A percentile compares a stretch with the other conserved stretches of the same genome.
Conservation (phyloP, 768 basidiomycete species). For the Leucocoprinus leucothites region DNA sequence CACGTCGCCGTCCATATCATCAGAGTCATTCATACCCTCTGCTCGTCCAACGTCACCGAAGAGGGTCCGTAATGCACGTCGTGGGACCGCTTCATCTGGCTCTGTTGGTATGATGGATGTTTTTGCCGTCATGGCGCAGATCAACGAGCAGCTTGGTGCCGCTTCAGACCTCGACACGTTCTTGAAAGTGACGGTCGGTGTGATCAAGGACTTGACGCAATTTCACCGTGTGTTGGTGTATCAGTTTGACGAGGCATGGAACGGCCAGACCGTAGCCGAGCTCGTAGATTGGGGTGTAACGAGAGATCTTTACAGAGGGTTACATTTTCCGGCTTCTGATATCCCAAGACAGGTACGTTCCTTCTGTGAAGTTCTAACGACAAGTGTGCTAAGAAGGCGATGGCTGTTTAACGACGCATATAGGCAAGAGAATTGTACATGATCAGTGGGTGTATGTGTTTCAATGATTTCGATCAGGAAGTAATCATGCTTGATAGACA, state of each 20-base stretch:
- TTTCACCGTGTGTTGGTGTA: slow-evolving; percentile 82
- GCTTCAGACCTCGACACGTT: slow-evolving; percentile 66
- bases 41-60: slow-evolving; percentile 5
- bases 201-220: slow-evolving; percentile 73
- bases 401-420: not conserved
- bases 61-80: slow-evolving; percentile 9
- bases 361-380: not conserved
- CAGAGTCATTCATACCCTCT: not conserved
- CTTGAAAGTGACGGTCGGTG: slow-evolving; percentile 68
- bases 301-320: slow-evolving; percentile 66
- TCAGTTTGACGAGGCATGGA: slow-evolving; percentile 80
- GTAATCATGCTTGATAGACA: slow-evolving; percentile 40
- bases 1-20: not conserved
- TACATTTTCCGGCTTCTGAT: slow-evolving; percentile 70
- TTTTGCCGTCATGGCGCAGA: slow-evolving; percentile 73
- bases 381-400: not conserved
- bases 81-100: slow-evolving; percentile 11
- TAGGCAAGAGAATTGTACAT: slow-evolving; percentile 68
- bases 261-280: slow-evolving; percentile 77
- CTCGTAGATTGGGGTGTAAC: slow-evolving; percentile 76
- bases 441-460: slow-evolving; percentile 43
- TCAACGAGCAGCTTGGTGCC: slow-evolving; percentile 74
- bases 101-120: slow-evolving; percentile 73
- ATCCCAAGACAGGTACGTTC: slow-evolving; percentile 62
- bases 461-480: not conserved